Evolutionary conservation across 768 basidiomycete species (phyloP), one percentile per base, ranked within the genome.

Genomic region (Trametes sanguinea): DNA sequence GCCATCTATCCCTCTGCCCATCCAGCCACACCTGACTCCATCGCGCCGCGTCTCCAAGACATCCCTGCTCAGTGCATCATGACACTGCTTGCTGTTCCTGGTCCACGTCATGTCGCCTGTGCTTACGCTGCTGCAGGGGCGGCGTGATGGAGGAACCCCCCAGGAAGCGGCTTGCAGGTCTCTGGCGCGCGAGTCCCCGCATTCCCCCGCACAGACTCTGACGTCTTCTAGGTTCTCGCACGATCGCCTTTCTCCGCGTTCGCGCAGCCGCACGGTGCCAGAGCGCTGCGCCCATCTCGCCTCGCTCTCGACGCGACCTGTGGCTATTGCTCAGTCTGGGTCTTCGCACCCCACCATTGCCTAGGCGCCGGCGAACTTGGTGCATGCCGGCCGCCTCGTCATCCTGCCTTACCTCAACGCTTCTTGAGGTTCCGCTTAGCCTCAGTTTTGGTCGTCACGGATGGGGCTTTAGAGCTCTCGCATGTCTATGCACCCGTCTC

Each of bases 1-100:
- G 17, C 55, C 54, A 57, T 42, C 61, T 46, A 6, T 62, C 61
- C 61, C 61, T 62, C 54, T 62, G 61, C 61, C 61, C 61, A 57
- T 45, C 50, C 32, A 32, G 40, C 51, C 61, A 62, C 61, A 57
- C 50, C 55, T 57, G 61, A 57, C 61, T 57, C 61, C 61, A 62
- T 62, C 61, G 55, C 56, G 61, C 54, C 11, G 50, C 61, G 54
- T 61, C 48, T 51, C 55, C 61, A 53, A 62, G 51, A 53, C 51
- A 29, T 57, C 29, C 44, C 29, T 46, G 27, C 35, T 37, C 46
- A 30, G 17, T 35, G 27, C 45, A 14, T 9, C 14, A 29, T 46
- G 17, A 17, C 17, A 46, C 17, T 50, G 16, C 45, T 17, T n/a
- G 13, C n/a, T 22, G 22, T 22, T 22, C 22, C 22, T 22, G 22